Evolutionary conservation across 192 early-diverging fungal species (phyloP), one percentile per base, ranked within the genome.

Genomic region (Coemansia sp.): DNA sequence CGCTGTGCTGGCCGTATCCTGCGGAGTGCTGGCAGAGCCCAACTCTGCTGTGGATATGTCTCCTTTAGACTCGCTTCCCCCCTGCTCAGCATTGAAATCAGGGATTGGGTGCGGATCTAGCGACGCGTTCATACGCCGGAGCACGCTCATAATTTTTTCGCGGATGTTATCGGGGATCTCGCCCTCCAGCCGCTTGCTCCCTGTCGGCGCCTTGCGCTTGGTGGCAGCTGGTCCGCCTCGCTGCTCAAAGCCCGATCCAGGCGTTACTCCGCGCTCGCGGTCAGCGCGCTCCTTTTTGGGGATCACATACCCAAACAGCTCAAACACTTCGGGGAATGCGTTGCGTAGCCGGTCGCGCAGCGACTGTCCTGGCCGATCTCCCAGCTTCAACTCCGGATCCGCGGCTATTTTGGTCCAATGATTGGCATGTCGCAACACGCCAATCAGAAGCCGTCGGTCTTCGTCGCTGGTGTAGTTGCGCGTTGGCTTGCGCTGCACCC

Each of bases 381-480:
- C 61, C 3, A 79, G 62, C 50, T 72, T 30, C 50, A 79, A 62
- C 13, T 68, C 76, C 4, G 69, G 45, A 43, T 79, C 76, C 6
- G 66, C 70, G 3, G 76, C 76, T 16, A 79, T 79, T 31, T 69
- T 68, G 6, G 76, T 72, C 76, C 76, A 79, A 49, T 79, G 69
- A 50, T 72, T 72, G 16, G 65, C 70, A 39, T 79, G 70, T 8
- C 70, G 58, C 49, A 72, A 42, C 49, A 72, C 76, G 9, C 76
- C 76, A 8, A 72, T 39, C 19, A 72, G 52, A 57, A 79, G 42
- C 10, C 76, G 64, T 1, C 65, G 65, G 55, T 79, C 76, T 47
- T 79, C 76, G 44, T 79, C 76, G 33, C 44, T 35, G 4, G 76
- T 69, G 57, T 79, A 79, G 44, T 72, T 79, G 53, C 76, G 69